Conservation (phyloP, 306 rosid species). For the Clitoria ternatea region DNA sequence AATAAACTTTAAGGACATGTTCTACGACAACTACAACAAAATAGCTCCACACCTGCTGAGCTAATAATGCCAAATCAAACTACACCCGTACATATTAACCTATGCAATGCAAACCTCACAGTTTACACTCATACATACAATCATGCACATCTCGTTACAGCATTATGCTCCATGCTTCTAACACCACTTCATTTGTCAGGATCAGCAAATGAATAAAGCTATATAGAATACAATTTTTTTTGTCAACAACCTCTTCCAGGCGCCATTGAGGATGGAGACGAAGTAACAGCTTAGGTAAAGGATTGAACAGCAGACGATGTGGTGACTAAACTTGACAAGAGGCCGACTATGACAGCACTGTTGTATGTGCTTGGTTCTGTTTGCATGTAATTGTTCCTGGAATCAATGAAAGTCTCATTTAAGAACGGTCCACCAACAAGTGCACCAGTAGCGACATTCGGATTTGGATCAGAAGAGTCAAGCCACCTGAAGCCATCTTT, state of each 20-base stretch:
- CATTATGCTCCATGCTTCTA: neutral
- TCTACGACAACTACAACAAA: slow-evolving; percentile 18
- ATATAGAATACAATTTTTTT: slow-evolving; percentile 15
- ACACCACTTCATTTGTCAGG: neutral
- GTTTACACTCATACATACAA: slow-evolving; percentile 12
- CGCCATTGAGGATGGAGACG: neutral
- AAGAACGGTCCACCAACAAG: slow-evolving; percentile 93
- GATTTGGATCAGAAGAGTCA: slow-evolving; percentile 65
- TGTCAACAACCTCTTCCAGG: neutral
- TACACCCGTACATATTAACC: slow-evolving; percentile 23
- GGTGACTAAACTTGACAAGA: slow-evolving; percentile 87
- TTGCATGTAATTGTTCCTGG: slow-evolving; percentile 86
- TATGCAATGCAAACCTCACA: slow-evolving; percentile 3
- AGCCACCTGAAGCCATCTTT: slow-evolving; percentile 77
- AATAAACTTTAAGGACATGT: neutral
- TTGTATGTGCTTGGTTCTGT: slow-evolving; percentile 92
- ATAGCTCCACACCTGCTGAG: slow-evolving; percentile 22
- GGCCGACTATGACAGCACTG: slow-evolving; percentile 79
- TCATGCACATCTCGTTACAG: slow-evolving; percentile 15
- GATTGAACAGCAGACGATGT: slow-evolving; percentile 75
- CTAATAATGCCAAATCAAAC: slow-evolving; percentile 21
- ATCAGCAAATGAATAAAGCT: slow-evolving; percentile 31
- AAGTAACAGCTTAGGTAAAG: slow-evolving; percentile 38
- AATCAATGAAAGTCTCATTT: slow-evolving; percentile 67
- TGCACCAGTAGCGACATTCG: slow-evolving; percentile 86